A percentile compares a stretch with the other conserved stretches of the same genome.
Evolutionary conservation across 805 yeast species (phyloP).

Genomic region (Saturnispora serradocipensis): DNA sequence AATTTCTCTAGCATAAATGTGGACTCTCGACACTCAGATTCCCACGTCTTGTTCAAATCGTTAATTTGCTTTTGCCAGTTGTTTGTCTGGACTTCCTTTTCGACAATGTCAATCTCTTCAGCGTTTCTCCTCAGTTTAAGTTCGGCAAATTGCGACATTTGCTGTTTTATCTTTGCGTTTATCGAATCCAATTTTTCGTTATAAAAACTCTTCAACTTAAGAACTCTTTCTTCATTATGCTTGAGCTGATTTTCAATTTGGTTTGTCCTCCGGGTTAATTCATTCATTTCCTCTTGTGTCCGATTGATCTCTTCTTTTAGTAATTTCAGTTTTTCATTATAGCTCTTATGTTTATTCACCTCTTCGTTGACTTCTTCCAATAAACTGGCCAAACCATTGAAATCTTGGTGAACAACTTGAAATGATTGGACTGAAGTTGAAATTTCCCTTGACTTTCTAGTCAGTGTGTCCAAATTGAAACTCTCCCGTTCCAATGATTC

Average conservation of each 20-base stretch:
- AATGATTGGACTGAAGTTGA: constrained; percentile 51
- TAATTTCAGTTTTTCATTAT: constrained; percentile 18
- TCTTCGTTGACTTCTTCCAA: constrained; percentile 44
- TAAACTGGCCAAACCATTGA: constrained; percentile 33
- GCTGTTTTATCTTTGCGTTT: constrained; percentile 33
- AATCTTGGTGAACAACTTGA: constrained; percentile 39
- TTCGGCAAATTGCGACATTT: constrained; percentile 38
- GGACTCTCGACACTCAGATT: constrained; percentile 43
- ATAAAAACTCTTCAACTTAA: constrained; percentile 35
- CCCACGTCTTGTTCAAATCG: constrained; percentile 35
- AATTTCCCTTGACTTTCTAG: constrained; percentile 40
- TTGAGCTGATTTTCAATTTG: constrained; percentile 44
- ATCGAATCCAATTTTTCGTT: constrained; percentile 36
- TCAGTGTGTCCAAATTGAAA: constrained; percentile 32
- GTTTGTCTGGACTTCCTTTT: constrained; percentile 39
- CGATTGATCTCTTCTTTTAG: constrained; percentile 29
- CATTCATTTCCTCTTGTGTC: constrained; percentile 34
- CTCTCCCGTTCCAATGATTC: constrained; percentile 35
- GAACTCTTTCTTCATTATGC: constrained; percentile 39
- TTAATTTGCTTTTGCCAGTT: constrained; percentile 28
- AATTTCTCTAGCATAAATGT: constrained; percentile 46
- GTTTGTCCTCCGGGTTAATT: constrained; percentile 33
- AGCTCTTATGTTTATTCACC: constrained; percentile 32
- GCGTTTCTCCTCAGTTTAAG: constrained; percentile 40
- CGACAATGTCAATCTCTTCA: constrained; percentile 40